Conservation (phyloP, 2,329 filamentous ascomycete species). For the Hypocreales sp. region DNA sequence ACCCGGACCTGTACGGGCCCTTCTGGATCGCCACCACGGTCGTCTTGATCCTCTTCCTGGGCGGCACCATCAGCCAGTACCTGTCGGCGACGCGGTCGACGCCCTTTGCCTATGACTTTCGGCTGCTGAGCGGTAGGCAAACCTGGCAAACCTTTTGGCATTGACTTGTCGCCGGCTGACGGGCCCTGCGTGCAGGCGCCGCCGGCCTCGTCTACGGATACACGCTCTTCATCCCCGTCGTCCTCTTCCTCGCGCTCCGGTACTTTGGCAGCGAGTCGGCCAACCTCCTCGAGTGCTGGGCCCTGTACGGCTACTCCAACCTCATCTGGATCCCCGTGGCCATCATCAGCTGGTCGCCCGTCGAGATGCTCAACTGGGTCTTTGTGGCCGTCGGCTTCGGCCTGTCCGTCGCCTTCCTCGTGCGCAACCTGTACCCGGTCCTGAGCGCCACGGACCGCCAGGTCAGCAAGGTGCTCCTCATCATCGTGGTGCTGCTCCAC, state of each 20-base stretch:
- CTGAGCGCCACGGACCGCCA: conserved; percentile 85
- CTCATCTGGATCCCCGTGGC: conserved; percentile 95
- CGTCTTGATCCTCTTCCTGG: conserved; percentile 85
- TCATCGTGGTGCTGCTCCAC: conserved; percentile 74
- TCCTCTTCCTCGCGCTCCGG: conserved; percentile 72
- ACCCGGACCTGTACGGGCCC: conserved; percentile 90
- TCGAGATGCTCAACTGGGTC: conserved; percentile 79
- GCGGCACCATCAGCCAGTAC: conserved; percentile 89
- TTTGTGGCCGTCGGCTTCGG: conserved; percentile 82
- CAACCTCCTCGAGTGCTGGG: conserved; percentile 89
- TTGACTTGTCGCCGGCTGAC: too few relatives aligned
- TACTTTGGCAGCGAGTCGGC: conserved; percentile 94
- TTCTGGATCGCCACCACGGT: conserved; percentile 99
- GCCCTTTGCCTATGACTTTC: conserved; percentile 85
- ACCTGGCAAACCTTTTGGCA: neutral
- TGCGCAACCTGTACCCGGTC: conserved; percentile 81
- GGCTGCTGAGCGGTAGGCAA: conserved; percentile 59
- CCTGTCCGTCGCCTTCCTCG: conserved; percentile 66
- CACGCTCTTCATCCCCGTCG: conserved; percentile 71
- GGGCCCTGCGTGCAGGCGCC: too few relatives aligned
- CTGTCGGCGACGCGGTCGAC: conserved; percentile 51
- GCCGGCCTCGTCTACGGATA: conserved; percentile 94
- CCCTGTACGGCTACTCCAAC: conserved; percentile 91
- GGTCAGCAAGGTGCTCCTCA: conserved; percentile 73
- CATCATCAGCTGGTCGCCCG: conserved; percentile 74